Percentiles rank a stretch among this genome's conserved stretches.
Conservation (phyloP, 2,329 filamentous ascomycete species). For the Blumeriella jaapii region DNA sequence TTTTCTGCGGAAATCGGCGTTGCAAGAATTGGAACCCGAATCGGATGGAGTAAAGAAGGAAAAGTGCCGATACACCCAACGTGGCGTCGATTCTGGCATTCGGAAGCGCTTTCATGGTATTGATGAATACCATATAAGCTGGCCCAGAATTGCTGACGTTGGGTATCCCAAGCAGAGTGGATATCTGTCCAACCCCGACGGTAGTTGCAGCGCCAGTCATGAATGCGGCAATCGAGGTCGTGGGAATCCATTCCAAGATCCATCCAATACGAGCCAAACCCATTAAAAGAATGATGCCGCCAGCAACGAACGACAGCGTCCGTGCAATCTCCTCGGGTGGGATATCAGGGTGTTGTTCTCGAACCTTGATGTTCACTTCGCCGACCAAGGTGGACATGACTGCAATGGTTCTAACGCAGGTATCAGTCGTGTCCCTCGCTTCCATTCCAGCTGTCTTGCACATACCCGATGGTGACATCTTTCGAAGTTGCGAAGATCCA, state of each 20-base stretch:
- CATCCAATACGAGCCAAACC: constrained; percentile 74
- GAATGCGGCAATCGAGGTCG: constrained; percentile 84
- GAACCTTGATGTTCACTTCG: constrained; percentile 59
- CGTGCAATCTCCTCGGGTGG: constrained; percentile 61
- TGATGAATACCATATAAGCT: constrained; percentile 75
- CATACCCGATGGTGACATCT: constrained; percentile 97
- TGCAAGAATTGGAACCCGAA: constrained; percentile 51
- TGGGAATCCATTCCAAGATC: constrained; percentile 86
- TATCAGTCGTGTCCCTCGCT: background rate
- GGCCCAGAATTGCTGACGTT: constrained; percentile 49
- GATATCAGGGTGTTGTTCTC: constrained; percentile 43
- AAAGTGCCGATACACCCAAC: constrained; percentile 73
- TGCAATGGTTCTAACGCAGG: constrained; percentile 50
- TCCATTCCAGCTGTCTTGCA: too few relatives aligned
- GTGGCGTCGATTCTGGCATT: constrained; percentile 63
- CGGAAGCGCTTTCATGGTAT: constrained; percentile 63
- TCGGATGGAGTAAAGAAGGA: constrained; percentile 67
- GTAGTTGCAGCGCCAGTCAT: constrained; percentile 94
- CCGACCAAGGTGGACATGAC: constrained; percentile 90
- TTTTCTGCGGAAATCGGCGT: constrained; percentile 54
- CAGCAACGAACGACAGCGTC: constrained; percentile 64
- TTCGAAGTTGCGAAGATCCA: constrained; percentile 99
- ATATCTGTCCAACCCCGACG: constrained; percentile 76
- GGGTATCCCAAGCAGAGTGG: constrained; percentile 72
- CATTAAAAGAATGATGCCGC: constrained; percentile 64